These are phyloP conservation scores for Sporothrix phasma DNA, from an alignment of 2,329 filamentous ascomycete species.

Conservation along the genomic window DNA sequence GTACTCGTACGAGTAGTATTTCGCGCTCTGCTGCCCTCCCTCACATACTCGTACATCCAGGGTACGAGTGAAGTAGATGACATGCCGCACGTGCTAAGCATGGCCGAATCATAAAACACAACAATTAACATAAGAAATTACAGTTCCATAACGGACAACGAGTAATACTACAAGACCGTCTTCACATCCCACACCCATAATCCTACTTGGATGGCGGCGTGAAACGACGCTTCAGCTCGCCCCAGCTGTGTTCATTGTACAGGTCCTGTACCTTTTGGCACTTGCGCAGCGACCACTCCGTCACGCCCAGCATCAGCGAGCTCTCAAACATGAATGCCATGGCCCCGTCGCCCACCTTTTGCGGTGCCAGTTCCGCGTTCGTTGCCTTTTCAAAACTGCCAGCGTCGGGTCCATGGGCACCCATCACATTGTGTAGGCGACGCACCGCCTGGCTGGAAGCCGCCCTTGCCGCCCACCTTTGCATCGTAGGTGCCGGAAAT, in stretches of 20 bases:
- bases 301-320: constrained; percentile 60
- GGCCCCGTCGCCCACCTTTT: constrained; percentile 49
- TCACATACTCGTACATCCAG: no score
- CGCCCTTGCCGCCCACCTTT: constrained; percentile 45
- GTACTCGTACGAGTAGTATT: no score
- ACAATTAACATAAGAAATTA: no score
- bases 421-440: constrained; percentile 62
- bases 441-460: constrained; percentile 49
- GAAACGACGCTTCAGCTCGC: constrained; percentile 27
- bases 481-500: constrained; percentile 51
- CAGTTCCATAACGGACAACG: no score
- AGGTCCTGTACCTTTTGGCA: constrained; percentile 45
- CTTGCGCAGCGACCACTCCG: constrained; percentile 54
- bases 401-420: constrained; percentile 53
- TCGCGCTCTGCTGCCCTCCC: no score
- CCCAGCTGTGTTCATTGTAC: constrained; percentile 79
- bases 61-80: no score
- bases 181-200: no score
- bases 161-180: no score
- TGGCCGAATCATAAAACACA: no score
- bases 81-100: no score
- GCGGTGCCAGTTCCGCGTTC: constrained; percentile 36
- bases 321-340: constrained; percentile 63
- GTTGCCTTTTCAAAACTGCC: constrained; percentile 46
- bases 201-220: neutral